Base-by-base conservation (phyloP, 176 grass and related monocot genomes). In the Eragrostis nindensis region DNA sequence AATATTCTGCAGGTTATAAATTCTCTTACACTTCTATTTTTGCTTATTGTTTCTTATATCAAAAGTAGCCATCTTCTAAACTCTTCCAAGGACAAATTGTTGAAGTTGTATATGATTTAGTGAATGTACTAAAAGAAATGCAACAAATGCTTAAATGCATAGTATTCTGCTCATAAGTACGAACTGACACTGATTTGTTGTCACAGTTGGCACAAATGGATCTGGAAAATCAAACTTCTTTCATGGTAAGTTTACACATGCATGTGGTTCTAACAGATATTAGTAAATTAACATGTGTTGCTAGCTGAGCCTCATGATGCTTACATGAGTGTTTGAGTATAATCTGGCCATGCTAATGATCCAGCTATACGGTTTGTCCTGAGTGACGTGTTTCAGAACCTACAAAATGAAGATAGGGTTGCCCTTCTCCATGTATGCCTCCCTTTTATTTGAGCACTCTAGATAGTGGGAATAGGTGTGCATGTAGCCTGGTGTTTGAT, bases 181-280 rank as follows among this genome's bases (percentile, higher is more conserved):
- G 47, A 52, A 66, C 86, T 86, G 76, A 81, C 47, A 39, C 41
- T 11, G 59, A 54, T 85, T 82, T 83, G 62, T 66, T 80, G 57
- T 82, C 16, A 29, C 94, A 97, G 94, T 97, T 84, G 94, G 94
- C 15, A 89, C 94, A 74, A 97, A 97, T 92, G 94, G 94, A 75
- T 97, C 94, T 42, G 94, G 94, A 59, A 97, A 97, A 83, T 94
- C 94, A 72, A 94, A 97, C 80, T 97, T 97, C 67, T 97, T 97
- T 83, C 94, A 97, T 85, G 94, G 92, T 97, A 94, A 88, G 44
- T 71, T 66, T n/a, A n/a, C 53, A 54, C 18, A 53, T 19, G n/a
- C n/a, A 62, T 69, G n/a, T 21, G 21, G 2, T 39, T 24, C 60
- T 69, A 22, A 32, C 76, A 65, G 65, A 69, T 42, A 79, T 43